Conservation (phyloP, 1,284 basidiomycete species). For the Rhodotorula sp. region DNA sequence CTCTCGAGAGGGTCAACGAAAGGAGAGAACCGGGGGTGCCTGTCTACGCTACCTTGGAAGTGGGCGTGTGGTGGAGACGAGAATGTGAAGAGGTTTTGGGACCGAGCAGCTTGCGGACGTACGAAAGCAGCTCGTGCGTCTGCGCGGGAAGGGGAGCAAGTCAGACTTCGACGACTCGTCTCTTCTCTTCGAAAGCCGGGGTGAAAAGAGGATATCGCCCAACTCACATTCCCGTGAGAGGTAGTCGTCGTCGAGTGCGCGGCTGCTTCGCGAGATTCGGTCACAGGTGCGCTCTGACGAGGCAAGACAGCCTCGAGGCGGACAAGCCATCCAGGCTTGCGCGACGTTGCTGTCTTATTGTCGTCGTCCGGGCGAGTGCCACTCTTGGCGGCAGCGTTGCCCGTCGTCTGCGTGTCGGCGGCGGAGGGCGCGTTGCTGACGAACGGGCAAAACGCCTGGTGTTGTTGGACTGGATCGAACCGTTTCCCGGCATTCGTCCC, state of each 20-base stretch:
- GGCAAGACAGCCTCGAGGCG: conserved; percentile 13
- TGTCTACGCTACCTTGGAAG: conserved; percentile 1
- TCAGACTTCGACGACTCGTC: too few species aligned
- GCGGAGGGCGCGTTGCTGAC: conserved; percentile 6
- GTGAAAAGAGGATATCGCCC: neutral
- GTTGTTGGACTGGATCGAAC: conserved; percentile 18
- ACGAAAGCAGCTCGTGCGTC: conserved; percentile 13
- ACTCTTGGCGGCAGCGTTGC: neutral
- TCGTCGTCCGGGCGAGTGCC: too few species aligned
- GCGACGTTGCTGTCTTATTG: neutral
- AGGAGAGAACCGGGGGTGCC: conserved; percentile 19
- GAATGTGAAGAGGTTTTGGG: neutral
- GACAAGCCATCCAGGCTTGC: conserved; percentile 22
- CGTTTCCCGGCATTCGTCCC: neutral
- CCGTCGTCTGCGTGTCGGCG: neutral
- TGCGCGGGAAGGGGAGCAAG: neutral
- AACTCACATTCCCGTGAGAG: neutral
- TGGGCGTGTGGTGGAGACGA: neutral
- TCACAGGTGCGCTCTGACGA: neutral
- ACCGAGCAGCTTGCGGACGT: conserved; percentile 18
- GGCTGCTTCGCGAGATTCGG: neutral
- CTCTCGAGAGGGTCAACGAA: conserved; percentile 19
- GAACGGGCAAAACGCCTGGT: conserved; percentile 25
- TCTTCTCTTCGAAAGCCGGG: neutral
- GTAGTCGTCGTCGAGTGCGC: too few species aligned